Evolutionary conservation across 2,329 filamentous ascomycete genomes (phyloP).

Genomic region (Penicillium sp.): DNA sequence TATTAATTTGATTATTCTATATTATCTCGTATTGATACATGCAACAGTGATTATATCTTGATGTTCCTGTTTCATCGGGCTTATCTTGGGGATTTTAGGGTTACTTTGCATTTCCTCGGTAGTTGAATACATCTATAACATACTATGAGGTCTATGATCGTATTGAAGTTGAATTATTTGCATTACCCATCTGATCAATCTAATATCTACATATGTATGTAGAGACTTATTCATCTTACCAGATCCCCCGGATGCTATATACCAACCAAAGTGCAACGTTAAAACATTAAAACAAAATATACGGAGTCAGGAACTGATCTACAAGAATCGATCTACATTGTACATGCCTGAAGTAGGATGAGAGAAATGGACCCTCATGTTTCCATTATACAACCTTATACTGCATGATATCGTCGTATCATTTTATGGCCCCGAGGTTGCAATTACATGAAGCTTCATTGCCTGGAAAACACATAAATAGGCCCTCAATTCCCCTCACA

Average conservation of each 20-base stretch:
- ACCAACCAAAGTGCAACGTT: neutral
- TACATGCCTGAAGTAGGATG: neutral
- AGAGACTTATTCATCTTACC: neutral
- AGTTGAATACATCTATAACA: neutral
- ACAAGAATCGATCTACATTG: neutral
- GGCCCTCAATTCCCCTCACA: neutral
- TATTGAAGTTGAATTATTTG: neutral
- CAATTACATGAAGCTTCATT: slow-evolving; percentile 3
- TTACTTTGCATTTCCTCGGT: neutral
- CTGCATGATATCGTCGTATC: neutral
- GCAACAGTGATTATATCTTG: neutral
- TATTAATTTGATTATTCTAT: neutral
- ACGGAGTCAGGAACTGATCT: neutral
- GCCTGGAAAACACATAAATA: neutral
- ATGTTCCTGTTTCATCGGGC: neutral
- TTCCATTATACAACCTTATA: neutral
- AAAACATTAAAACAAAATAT: neutral
- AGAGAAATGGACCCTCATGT: neutral
- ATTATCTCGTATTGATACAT: neutral
- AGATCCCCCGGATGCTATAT: neutral
- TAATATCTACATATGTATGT: too few species aligned
- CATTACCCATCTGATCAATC: neutral
- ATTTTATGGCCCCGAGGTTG: neutral
- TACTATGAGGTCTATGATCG: neutral
- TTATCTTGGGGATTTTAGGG: neutral